Conservation (phyloP, 257 asterid genomes). For the Coffea eugenioides region DNA sequence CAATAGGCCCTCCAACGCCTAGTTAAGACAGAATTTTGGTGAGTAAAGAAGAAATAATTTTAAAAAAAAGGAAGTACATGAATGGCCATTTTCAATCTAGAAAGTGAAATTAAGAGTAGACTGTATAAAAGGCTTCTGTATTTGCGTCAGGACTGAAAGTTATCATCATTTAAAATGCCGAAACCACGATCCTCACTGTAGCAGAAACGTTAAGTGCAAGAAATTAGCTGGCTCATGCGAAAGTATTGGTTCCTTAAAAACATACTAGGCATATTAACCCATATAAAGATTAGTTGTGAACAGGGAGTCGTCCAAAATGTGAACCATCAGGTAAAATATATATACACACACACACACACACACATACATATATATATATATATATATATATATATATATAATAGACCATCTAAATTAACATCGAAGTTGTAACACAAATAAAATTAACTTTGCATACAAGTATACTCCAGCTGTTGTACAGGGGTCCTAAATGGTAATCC, state of each 20-base stretch:
- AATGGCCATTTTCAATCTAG: background rate
- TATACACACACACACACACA: too few species aligned
- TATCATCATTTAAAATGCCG: background rate
- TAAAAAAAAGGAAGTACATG: background rate
- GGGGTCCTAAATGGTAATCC: background rate
- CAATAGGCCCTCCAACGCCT: constrained; percentile 62
- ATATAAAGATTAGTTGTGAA: background rate
- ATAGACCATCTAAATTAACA: background rate
- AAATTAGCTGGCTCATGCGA: background rate
- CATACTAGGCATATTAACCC: background rate
- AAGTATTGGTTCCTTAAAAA: background rate
- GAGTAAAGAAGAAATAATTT: constrained; percentile 5
- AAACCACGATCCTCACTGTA: background rate
- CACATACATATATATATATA: too few species aligned
- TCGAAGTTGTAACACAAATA: background rate
- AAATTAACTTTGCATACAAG: background rate
- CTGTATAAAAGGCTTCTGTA: background rate
- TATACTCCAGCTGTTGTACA: background rate
- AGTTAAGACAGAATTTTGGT: constrained; percentile 12
- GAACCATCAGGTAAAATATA: background rate
- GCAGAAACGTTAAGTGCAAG: background rate
- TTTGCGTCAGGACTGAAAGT: background rate
- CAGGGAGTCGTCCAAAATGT: background rate
- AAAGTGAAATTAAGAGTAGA: constrained; percentile 1
- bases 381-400: too few species aligned